Evolutionary conservation across 495 filamentous ascomycete genomes (phyloP).

Genomic region (Penicillium tannophilum): DNA sequence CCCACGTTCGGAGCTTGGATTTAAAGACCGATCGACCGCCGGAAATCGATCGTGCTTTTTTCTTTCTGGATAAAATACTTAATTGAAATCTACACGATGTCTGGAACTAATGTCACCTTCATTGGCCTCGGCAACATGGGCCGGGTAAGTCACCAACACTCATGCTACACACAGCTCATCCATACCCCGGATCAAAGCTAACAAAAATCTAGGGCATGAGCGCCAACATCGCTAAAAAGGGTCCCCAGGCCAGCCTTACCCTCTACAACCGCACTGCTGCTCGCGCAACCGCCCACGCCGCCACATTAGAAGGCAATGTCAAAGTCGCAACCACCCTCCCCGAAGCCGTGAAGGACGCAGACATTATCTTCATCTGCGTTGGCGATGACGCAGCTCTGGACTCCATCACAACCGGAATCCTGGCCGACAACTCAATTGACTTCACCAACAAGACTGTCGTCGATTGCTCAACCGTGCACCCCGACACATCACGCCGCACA

Average conservation of each 20-base stretch:
- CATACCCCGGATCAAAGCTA: constrained; percentile 17
- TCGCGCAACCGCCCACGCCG: constrained; percentile 58
- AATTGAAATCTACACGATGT: constrained; percentile 17
- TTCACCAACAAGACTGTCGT: constrained; percentile 54
- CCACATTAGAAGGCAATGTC: constrained; percentile 57
- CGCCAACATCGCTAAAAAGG: constrained; percentile 80
- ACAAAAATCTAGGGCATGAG: constrained; percentile 69
- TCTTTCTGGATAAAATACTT: not conserved
- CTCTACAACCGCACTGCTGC: constrained; percentile 78
- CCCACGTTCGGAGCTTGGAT: constrained; percentile 4
- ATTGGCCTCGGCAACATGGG: constrained; percentile 94
- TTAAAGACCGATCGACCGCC: constrained; percentile 3
- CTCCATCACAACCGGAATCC: constrained; percentile 51
- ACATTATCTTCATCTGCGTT: constrained; percentile 84
- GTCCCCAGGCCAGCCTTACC: constrained; percentile 64
- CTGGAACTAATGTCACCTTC: constrained; percentile 56
- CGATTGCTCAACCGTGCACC: constrained; percentile 88
- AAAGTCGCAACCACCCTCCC: constrained; percentile 60
- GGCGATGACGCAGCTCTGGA: constrained; percentile 77
- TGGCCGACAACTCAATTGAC: constrained; percentile 43
- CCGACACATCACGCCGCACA: constrained; percentile 71
- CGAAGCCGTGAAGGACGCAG: constrained; percentile 66
- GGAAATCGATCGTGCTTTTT: not conserved
- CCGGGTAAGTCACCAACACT: constrained; percentile 56
- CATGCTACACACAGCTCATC: constrained; percentile 8